Evolutionary conservation across 2,329 filamentous ascomycete genomes (phyloP).

Genomic region (Graphium sp.): DNA sequence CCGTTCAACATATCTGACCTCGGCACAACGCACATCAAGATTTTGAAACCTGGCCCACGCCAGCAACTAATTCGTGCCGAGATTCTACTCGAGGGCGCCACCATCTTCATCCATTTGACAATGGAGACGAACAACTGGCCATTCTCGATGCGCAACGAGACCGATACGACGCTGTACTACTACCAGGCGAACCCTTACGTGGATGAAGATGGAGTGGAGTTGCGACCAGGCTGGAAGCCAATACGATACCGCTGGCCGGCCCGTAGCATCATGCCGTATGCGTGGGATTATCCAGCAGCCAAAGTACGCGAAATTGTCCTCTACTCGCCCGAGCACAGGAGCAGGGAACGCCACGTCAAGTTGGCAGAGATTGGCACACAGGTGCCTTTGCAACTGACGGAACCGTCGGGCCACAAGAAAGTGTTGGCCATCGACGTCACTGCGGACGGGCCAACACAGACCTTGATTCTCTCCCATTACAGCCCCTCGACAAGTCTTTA

Average conservation of each 20-base stretch:
- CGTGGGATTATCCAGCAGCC: conserved; percentile 97
- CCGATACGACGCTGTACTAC: conserved; percentile 91
- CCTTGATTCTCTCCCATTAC: conserved; percentile 85
- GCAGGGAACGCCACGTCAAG: conserved; percentile 67
- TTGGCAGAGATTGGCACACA: conserved; percentile 92
- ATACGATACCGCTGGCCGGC: conserved; percentile 85
- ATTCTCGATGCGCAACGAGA: conserved; percentile 97
- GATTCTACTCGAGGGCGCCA: conserved; percentile 80
- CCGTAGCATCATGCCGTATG: conserved; percentile 97
- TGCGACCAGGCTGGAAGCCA: conserved; percentile 78
- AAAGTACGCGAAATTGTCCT: conserved; percentile 90
- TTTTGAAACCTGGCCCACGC: conserved; percentile 76
- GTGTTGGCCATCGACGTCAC: conserved; percentile 95
- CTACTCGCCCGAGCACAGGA: conserved; percentile 21
- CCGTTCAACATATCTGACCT: conserved; percentile 96
- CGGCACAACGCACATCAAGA: conserved; percentile 82
- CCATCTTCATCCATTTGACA: conserved; percentile 81
- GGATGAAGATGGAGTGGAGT: conserved; percentile 74
- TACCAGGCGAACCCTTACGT: conserved; percentile 88
- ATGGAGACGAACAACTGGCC: conserved; percentile 93
- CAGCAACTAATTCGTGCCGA: conserved; percentile 81
- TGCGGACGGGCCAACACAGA: conserved; percentile 89
- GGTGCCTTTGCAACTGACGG: conserved; percentile 78
- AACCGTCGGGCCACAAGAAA: conserved; percentile 53
- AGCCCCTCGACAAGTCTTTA: conserved; percentile 87